Conservation (phyloP, 129 eudicot genomes). For the Saposhnikovia divaricata region DNA sequence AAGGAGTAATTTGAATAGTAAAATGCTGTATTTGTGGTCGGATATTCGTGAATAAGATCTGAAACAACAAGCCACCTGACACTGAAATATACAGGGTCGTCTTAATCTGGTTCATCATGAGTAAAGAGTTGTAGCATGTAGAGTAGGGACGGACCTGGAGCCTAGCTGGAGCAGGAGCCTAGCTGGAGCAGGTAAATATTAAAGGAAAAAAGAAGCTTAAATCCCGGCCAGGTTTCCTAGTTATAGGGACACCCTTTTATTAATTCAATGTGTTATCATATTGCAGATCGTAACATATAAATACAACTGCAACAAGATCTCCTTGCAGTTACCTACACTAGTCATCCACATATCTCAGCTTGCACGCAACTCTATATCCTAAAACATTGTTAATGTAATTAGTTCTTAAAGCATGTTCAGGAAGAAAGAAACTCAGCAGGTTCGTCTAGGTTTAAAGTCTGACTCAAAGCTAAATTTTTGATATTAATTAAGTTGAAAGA, state of each 20-base stretch:
- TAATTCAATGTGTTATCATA: neutral
- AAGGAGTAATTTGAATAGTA: too few species aligned
- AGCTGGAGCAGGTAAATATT: neutral
- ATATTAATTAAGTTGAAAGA: too few species aligned
- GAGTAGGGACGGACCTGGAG: neutral
- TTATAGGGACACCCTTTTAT: neutral
- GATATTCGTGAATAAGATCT: neutral
- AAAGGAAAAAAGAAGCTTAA: neutral
- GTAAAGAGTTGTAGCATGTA: neutral
- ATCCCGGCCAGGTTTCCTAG: slow-evolving; percentile 1
- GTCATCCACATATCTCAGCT: neutral
- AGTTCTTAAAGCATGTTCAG: too few species aligned
- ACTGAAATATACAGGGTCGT: neutral
- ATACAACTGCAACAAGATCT: neutral
- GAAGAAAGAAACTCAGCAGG: too few species aligned
- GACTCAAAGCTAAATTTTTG: too few species aligned
- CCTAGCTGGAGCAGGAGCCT: too few species aligned
- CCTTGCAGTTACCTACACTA: neutral
- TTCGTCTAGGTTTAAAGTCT: too few species aligned
- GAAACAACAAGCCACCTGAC: neutral
- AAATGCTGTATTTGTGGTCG: neutral
- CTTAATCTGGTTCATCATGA: neutral
- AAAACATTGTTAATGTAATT: neutral
- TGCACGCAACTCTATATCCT: neutral
- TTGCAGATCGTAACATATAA: neutral